Base-by-base conservation (phyloP, 495 filamentous ascomycete species). In the Penicillium diatomitis region DNA sequence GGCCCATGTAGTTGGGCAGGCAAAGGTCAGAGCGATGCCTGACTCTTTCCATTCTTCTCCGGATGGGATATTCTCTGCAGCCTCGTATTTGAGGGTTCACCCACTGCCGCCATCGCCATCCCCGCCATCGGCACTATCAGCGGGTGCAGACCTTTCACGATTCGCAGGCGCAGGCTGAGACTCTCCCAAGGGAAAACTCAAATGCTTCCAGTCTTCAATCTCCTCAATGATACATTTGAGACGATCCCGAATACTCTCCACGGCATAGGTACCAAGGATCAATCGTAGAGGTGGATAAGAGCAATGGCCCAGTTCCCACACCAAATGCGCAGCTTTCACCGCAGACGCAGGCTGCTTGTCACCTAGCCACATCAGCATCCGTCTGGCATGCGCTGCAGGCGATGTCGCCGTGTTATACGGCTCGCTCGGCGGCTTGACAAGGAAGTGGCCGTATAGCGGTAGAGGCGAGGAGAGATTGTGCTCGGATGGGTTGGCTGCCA, bases 281-380 rank as follows among this genome's bases (percentile, higher is more conserved):
- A 98, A 66, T 28, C 92, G 65, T 48, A 98, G 59, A 0, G 92
- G 92, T 41, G 92, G 92, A 59, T 89, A 94, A 10, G 77, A 80
- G 66, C 92, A 97, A 69, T 97, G 92, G 0, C 83, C 92, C 36
- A 97, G 71, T 73, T 97, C 88, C 92, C 92, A 97, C 6, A 96
- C 85, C 51, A 96, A 71, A 73, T 96, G 87, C n/a, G 90, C 90
- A 48, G 88, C 88, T 67, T 92, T 92, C 42, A 95, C 84, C 7
- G 88, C 89, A 56, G 86, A 94, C 6, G 88, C 91, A 3, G 91
- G 92, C 67, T 96, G 90, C 48, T 86, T 80, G 49, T 96, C 88
- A 12, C 85, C 86, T 2, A 97, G 70, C 92, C 92, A 97, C 66
- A 92, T 86, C n/a, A 96, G 77, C 82, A 97, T 91, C 11, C 92